Evolutionary conservation across 169 alveolate species (phyloP), one percentile per base, ranked within the genome.

Genomic region (Cryptosporidium ryanae): DNA sequence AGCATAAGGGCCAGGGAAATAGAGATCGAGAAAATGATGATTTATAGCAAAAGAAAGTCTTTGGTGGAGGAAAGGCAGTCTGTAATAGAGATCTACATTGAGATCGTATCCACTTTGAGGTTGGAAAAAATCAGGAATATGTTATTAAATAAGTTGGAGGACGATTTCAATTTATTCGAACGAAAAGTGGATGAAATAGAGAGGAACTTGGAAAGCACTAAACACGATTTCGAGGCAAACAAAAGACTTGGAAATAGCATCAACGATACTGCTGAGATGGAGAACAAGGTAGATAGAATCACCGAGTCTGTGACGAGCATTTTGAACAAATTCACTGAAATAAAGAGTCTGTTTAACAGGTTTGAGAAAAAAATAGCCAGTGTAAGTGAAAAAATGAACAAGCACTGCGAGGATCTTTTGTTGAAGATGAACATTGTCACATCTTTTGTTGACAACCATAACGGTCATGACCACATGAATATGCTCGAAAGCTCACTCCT

Each of bases 401-500:
- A 59, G 7, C 34, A 25, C 15, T 76, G 87, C 68, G 71, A 61
- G n/a, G 34, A 61, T n/a, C 57, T 76, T 12, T 18, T 25, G 10
- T 61, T 70, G 17, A 32, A 55, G 17, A 12, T 61, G 43, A 46
- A 55, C 4, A 13, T 76, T 10, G 27, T 46, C 12, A 59, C 18
- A 71, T 76, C 87, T 43, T 76, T 76, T 29, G 23, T 76, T 12
- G 46, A 76, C 18, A 32, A 29, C 0, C 63, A 76, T 50, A 38
- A 38, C 10, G 38, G 29, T 15, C 46, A 59, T n/a, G 87, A 76
- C 23, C 34, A 25, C 25, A 15, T 8, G 10, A 61, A 70, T 13
- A 76, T 76, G 87, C 46, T 76, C 23, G 71, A 59, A 46, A 76
- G 71, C 23, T 59, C 87, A 27, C 87, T 59, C 32, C 61, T 76